Evolutionary conservation across 139 green algal genomes (phyloP), one percentile per base, ranked within the genome.

Genomic region (Volvox africanus): DNA sequence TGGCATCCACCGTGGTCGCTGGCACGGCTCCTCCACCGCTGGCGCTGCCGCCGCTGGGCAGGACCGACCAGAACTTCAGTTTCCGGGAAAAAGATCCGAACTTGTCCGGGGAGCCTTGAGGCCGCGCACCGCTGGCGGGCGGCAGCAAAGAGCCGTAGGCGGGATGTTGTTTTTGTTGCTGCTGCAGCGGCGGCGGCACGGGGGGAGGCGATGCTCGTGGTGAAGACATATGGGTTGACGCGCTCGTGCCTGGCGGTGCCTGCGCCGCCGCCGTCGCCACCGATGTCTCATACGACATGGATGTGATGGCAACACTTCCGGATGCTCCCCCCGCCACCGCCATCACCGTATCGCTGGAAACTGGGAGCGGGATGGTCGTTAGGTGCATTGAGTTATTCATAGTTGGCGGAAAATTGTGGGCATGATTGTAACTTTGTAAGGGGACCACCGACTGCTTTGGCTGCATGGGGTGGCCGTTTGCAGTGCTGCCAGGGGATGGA

Each of bases 21-120:
- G 71, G 50, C 44, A 73, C 82, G 76, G 82, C 83, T 80, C n/a
- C 88, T 32, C 24, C 68, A 75, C 61, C 77, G 67, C 78, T 81
- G 44, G 20, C 55, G 79, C 91, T 87, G 73, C 61, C 75, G 84
- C 50, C 24, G 78, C 65, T n/a, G 62, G 71, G 80, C 22, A 26
- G 14, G 5, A 86, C 61, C 0, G 61, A 86, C 62, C 61, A 87
- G 77, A 80, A 86, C 88, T 86, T 86, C 24, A 87, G 36, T 61
- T 91, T 86, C 28, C 79, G 78, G 17, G 37, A 75, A 24, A 89
- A 32, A 9, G 69, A 78, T 22, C 87, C 87, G 61, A 50, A 50
- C 76, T 79, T 79, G 2, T 91, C 76, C 0, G 61, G 35, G 0
- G 33, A n/a, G n/a, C 32, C 76, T 0, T 36, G 22, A 35, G 30